Base-by-base conservation (phyloP, 1,284 basidiomycete genomes). In the Puccinia triticina region DNA sequence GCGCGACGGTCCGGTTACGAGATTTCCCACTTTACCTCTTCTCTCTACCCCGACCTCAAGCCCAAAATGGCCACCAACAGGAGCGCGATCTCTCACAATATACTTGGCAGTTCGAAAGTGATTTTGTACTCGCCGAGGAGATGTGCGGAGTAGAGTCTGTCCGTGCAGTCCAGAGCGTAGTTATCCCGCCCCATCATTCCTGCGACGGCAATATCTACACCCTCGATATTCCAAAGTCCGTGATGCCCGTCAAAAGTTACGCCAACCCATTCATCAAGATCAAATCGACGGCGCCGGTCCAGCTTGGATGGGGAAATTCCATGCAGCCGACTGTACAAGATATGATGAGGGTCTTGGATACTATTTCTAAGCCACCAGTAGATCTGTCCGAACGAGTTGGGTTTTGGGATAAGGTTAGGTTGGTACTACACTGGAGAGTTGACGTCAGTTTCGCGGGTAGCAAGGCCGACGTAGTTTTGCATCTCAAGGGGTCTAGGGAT, bases 231-330 rank as follows among this genome's bases (percentile, higher is more conserved):
- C 94, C 95, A 0, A 98, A 96, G 87, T 95, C 95, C 0, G 92
- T 95, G 82, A 96, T 96, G 93, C 93, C 96, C 0, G 92, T 96
- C 85, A 98, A 98, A 88, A 93, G 92, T 32, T 98, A 96, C 86
- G 94, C 94, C 2, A 90, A 91, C 64, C 85, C 86, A 7, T 84
- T 82, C 0, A 93, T 95, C 4, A 88, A 88, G 40, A 89, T 98
- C 84, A 89, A 90, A 32, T 90, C 96, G 46, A 88, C 89, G 32
- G 91, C 93, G 0, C 88, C 90, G 14, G 89, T 89, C 46, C 90
- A 92, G 7, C 94, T 94, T 0, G 91, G 92, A 76, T 98, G 96
- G 96, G 94, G 94, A 43, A 91, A 95, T 78, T 96, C 95, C 83
- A 93, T 96, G 84, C 91, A 91, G 83, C 92, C 95, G 21, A 92